Evolutionary conservation across 2,329 filamentous ascomycete genomes (phyloP).

Genomic region (Talaromyces sp.): DNA sequence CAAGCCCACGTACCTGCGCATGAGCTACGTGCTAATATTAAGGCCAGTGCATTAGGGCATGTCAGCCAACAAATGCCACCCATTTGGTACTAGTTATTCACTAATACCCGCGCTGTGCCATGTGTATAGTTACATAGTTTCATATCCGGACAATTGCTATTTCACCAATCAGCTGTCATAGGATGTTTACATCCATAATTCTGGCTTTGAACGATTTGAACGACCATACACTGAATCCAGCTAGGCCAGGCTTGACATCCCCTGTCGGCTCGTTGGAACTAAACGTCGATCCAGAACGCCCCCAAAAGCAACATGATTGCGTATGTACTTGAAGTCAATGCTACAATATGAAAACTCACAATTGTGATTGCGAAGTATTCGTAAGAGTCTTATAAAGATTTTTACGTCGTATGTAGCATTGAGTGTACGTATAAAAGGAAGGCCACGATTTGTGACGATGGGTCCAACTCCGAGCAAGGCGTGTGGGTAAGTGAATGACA

Average conservation of each 20-base stretch:
- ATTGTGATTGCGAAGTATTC: background rate
- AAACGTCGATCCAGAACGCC: background rate
- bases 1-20: background rate
- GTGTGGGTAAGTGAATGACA: background rate
- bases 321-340: background rate
- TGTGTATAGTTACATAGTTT: background rate
- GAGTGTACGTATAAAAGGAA: background rate
- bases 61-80: background rate
- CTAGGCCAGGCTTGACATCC: background rate
- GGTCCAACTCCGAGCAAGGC: background rate
- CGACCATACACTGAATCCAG: background rate
- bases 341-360: background rate
- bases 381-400: background rate
- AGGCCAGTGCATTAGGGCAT: background rate
- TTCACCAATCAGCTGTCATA: background rate
- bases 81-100: background rate
- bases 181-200: background rate
- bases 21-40: background rate
- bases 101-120: background rate
- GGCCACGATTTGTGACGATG: background rate
- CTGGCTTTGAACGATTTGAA: background rate
- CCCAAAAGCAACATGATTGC: background rate
- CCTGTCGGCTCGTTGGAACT: background rate
- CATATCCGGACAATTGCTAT: background rate
- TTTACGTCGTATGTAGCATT: background rate